phyloP scores from a whole-genome alignment of 805 yeast genomes.

The Blastobotrys terrestris region DNA sequence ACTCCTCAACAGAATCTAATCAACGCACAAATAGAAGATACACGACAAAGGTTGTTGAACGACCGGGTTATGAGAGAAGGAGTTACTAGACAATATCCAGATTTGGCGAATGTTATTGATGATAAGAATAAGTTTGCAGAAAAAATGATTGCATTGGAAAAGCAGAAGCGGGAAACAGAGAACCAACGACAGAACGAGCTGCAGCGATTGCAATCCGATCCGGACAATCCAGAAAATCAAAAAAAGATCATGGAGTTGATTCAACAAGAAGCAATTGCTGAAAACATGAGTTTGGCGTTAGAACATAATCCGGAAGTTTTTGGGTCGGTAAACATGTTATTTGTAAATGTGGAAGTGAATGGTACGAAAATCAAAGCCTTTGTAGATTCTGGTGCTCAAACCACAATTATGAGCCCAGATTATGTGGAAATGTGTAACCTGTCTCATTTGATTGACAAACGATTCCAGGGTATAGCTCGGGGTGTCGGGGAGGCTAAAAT shows the following conservation, averaged over 20 bases:
- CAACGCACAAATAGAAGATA: conserved; percentile 26
- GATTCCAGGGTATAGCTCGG: conserved; percentile 75
- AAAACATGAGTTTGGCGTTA: conserved; percentile 69
- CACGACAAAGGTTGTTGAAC: conserved; percentile 31
- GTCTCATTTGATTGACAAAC: conserved; percentile 64
- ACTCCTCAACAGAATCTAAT: neutral
- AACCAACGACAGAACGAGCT: conserved; percentile 44
- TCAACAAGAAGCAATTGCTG: conserved; percentile 68
- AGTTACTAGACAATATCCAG: conserved; percentile 40
- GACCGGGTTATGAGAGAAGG: conserved; percentile 30
- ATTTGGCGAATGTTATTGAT: conserved; percentile 39
- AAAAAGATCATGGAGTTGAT: conserved; percentile 59
- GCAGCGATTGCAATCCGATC: conserved; percentile 49
- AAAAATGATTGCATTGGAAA: conserved; percentile 26
- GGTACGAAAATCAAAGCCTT: conserved; percentile 82
- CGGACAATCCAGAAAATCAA: conserved; percentile 67
- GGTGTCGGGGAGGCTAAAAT: conserved; percentile 86
- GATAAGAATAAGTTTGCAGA: conserved; percentile 45
- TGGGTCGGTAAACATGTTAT: conserved; percentile 76
- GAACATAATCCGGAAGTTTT: conserved; percentile 90
- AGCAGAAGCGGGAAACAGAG: conserved; percentile 24
- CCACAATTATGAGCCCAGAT: conserved; percentile 70
- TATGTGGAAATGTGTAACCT: conserved; percentile 71
- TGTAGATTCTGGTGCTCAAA: conserved; percentile 95
- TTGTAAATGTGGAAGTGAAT: conserved; percentile 69